phyloP scores from a whole-genome alignment of 768 basidiomycete genomes.

The Daedaleopsis sinensis region DNA sequence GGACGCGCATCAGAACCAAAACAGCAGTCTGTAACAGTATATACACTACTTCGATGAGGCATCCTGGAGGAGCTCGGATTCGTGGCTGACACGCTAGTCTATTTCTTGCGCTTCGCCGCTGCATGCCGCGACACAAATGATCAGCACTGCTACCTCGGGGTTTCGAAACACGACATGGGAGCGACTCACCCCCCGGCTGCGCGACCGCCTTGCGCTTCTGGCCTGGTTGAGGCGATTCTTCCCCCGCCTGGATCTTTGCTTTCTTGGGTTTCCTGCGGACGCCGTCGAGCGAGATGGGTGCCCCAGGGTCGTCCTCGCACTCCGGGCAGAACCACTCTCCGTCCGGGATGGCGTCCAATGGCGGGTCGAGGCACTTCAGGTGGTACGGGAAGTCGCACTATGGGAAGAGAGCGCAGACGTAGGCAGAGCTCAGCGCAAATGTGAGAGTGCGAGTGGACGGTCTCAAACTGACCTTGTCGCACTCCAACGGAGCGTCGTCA shows the following conservation, averaged over 20 bases:
- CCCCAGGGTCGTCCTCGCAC: conserved; percentile 63
- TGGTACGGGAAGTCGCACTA: conserved; percentile 94
- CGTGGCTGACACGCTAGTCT: conserved; percentile 11
- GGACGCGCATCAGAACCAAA: neutral
- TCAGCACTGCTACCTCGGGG: neutral
- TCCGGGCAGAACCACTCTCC: conserved; percentile 93
- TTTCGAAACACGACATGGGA: too few relatives aligned
- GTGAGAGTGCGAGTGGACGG: neutral
- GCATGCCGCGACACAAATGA: neutral
- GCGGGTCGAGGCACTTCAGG: conserved; percentile 77
- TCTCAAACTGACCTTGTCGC: conserved; percentile 72
- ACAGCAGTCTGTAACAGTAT: neutral
- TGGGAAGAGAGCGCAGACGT: neutral
- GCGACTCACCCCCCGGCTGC: conserved; percentile 25
- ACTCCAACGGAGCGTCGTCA: conserved; percentile 77
- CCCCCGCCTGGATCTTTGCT: conserved; percentile 27
- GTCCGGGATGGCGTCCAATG: conserved; percentile 74
- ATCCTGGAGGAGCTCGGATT: neutral
- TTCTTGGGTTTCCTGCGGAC: conserved; percentile 17
- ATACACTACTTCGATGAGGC: conserved; percentile 1
- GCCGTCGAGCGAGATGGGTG: conserved; percentile 39
- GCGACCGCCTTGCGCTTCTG: conserved; percentile 50
- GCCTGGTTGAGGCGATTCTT: conserved; percentile 26
- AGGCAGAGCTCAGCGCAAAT: neutral
- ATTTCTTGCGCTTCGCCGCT: conserved; percentile 46